phyloP scores from a whole-genome alignment of 139 green algal genomes.

The Haematococcus lacustris region DNA sequence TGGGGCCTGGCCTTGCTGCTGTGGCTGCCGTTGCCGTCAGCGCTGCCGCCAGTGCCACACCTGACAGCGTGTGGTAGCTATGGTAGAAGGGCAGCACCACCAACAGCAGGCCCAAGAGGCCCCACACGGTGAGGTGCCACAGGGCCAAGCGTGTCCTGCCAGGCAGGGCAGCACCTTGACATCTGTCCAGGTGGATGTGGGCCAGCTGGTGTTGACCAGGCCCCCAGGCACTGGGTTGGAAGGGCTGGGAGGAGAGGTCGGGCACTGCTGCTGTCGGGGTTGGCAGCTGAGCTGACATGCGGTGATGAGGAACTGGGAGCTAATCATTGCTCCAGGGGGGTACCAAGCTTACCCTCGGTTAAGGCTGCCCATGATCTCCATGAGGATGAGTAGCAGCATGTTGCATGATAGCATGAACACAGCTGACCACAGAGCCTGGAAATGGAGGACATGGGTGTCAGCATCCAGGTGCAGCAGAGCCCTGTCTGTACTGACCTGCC shows the following conservation, averaged over 20 bases:
- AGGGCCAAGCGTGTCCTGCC: slow-evolving; percentile 58
- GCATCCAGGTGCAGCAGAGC: neutral
- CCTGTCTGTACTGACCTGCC: neutral
- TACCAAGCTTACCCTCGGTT: slow-evolving; percentile 32
- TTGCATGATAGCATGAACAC: slow-evolving; percentile 88
- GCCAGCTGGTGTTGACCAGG: neutral
- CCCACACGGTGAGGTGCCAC: slow-evolving; percentile 73
- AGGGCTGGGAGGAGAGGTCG: neutral
- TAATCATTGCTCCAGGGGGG: neutral
- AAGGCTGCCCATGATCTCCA: slow-evolving; percentile 78
- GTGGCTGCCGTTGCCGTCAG: neutral
- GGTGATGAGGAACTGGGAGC: neutral
- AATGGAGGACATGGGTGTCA: neutral
- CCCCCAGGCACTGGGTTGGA: neutral
- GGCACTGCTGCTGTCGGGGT: neutral
- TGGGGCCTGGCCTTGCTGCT: neutral
- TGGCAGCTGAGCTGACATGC: neutral
- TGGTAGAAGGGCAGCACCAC: slow-evolving; percentile 80
- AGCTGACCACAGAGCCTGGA: slow-evolving; percentile 70
- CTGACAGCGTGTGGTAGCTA: slow-evolving; percentile 44
- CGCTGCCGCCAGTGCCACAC: neutral
- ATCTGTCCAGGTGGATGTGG: neutral
- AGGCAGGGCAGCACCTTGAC: neutral
- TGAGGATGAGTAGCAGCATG: slow-evolving; percentile 81
- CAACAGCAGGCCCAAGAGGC: slow-evolving; percentile 76